These are phyloP conservation scores for Dictyostelium firmibasis DNA, from an alignment of 78 protist genomes.

Conservation along the genomic window DNA sequence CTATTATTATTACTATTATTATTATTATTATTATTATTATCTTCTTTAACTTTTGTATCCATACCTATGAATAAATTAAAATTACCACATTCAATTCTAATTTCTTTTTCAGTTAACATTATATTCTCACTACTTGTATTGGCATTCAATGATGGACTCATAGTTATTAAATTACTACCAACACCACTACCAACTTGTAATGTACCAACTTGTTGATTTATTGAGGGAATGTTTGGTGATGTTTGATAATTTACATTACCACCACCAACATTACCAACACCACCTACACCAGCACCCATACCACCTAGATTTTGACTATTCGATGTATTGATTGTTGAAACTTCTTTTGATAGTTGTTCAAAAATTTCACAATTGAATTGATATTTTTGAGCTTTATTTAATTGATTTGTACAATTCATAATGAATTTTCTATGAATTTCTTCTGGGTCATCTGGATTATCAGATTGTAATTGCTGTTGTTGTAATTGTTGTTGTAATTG, in stretches of 20 bases:
- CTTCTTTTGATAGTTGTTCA: constrained; percentile 41
- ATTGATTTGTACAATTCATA: constrained; percentile 32
- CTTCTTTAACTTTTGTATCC: constrained; percentile 20
- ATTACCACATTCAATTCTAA: constrained; percentile 72
- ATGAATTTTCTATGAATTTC: neutral
- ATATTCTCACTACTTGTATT: constrained; percentile 37
- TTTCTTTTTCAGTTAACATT: constrained; percentile 60
- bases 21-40: neutral
- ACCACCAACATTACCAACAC: neutral
- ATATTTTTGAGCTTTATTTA: constrained; percentile 68
- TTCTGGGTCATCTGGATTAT: neutral
- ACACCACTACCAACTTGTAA: neutral
- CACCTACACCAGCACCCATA: neutral
- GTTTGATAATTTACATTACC: neutral
- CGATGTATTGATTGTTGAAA: neutral
- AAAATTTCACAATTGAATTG: constrained; percentile 44
- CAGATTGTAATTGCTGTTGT: neutral
- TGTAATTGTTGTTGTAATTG: neutral
- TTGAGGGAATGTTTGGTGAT: neutral
- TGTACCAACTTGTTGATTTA: neutral
- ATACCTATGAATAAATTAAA: constrained; percentile 62
- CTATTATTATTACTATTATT: neutral
- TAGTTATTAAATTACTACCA: neutral
- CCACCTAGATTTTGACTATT: neutral
- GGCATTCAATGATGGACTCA: neutral